These are phyloP conservation scores for Seiridium unicorne DNA, from an alignment of 2,329 filamentous ascomycete genomes.

Conservation along the genomic window DNA sequence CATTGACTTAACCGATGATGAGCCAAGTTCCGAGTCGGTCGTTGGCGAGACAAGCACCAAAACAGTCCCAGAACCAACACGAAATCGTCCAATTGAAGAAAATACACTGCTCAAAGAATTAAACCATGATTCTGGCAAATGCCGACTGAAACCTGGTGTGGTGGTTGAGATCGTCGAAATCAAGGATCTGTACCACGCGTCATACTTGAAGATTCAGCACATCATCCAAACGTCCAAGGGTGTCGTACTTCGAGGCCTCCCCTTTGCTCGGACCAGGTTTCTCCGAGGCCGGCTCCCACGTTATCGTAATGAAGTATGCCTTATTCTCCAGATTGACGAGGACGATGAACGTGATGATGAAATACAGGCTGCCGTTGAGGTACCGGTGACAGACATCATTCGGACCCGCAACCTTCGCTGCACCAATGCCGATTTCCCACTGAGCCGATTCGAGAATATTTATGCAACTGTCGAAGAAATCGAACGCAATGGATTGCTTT, in stretches of 20 bases:
- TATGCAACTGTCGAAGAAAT: slow-evolving; percentile 18
- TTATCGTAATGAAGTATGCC: slow-evolving; percentile 26
- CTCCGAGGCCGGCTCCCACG: slow-evolving; percentile 24
- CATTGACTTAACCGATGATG: slow-evolving; percentile 5
- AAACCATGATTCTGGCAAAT: background rate
- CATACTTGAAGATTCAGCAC: slow-evolving; percentile 21
- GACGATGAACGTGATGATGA: slow-evolving; percentile 21
- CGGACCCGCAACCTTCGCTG: slow-evolving; percentile 24
- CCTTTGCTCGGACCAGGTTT: slow-evolving; percentile 24
- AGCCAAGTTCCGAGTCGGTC: background rate
- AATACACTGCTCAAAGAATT: background rate
- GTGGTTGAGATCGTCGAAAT: background rate
- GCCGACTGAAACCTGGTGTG: background rate
- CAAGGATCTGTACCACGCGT: background rate
- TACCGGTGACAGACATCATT: slow-evolving; percentile 20
- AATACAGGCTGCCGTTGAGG: slow-evolving; percentile 23
- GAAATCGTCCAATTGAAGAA: background rate
- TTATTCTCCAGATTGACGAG: slow-evolving; percentile 23
- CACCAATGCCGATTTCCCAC: slow-evolving; percentile 31
- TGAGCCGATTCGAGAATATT: slow-evolving; percentile 14
- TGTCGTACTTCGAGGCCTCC: slow-evolving; percentile 24
- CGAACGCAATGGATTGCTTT: slow-evolving; percentile 27
- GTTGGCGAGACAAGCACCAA: background rate
- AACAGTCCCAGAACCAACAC: background rate
- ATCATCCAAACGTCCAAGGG: slow-evolving; percentile 16